These are phyloP conservation scores for Malus hybrid DNA, from an alignment of 331 rosid species.

Conservation along the genomic window DNA sequence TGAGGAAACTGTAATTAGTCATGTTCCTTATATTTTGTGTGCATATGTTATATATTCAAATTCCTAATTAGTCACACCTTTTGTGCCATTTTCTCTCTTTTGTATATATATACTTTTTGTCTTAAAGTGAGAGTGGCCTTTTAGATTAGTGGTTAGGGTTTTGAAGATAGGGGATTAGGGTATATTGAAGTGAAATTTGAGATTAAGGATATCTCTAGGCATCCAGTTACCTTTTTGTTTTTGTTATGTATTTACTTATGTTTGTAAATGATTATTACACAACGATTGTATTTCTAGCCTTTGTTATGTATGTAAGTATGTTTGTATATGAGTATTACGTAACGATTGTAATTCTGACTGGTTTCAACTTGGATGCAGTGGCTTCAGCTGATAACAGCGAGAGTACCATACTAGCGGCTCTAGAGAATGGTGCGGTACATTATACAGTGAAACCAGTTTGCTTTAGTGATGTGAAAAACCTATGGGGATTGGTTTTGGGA, in stretches of 20 bases:
- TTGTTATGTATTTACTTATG: background rate
- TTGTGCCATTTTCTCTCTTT: background rate
- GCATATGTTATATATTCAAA: background rate
- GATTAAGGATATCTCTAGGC: too few relatives aligned
- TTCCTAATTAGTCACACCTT: background rate
- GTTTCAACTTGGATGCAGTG: slow-evolving; percentile 9
- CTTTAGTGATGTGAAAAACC: slow-evolving; percentile 21
- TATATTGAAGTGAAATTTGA: too few relatives aligned
- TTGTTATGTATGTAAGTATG: background rate
- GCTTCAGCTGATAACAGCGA: slow-evolving; percentile 17
- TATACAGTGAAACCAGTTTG: slow-evolving; percentile 30
- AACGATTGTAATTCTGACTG: background rate
- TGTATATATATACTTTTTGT: background rate
- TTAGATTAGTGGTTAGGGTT: background rate
- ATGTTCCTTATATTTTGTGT: background rate
- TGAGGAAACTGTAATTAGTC: slow-evolving; percentile 2
- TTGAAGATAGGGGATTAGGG: background rate
- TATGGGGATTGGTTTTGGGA: slow-evolving; percentile 21
- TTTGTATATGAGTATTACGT: background rate
- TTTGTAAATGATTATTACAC: too few relatives aligned
- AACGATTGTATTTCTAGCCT: too few relatives aligned
- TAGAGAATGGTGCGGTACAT: slow-evolving; percentile 13
- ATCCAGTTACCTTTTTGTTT: too few relatives aligned
- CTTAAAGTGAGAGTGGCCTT: background rate
- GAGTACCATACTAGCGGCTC: slow-evolving; percentile 9